A percentile compares a stretch with the other conserved stretches of the same genome.
Evolutionary conservation across 208 protist species (phyloP).

Genomic region (Acanthamoeba sp.): DNA sequence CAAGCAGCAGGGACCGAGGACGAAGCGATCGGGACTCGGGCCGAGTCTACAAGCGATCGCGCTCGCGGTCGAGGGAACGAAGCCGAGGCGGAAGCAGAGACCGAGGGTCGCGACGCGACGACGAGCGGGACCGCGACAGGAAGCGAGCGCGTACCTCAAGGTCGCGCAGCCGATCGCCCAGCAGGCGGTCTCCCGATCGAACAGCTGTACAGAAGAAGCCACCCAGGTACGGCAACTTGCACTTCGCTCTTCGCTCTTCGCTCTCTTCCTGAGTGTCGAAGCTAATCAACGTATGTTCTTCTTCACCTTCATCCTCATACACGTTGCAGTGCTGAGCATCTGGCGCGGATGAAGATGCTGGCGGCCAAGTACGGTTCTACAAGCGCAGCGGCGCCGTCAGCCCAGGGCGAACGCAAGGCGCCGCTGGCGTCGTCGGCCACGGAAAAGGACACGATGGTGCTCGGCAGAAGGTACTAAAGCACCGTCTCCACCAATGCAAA

Average conservation of each 20-base stretch:
- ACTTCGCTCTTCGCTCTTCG: background rate
- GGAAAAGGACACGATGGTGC: background rate
- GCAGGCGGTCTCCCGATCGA: background rate
- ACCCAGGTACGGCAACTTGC: slow-evolving; percentile 2
- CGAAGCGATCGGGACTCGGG: background rate
- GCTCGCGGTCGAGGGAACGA: background rate
- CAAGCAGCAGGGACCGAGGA: background rate
- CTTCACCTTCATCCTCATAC: background rate
- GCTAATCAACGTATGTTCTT: background rate
- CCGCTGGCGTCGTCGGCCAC: background rate
- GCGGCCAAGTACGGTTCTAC: background rate
- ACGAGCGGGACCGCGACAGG: slow-evolving; percentile 48
- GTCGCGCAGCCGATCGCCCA: background rate
- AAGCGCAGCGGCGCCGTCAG: background rate
- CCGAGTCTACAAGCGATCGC: background rate
- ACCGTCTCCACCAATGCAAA: too few species aligned
- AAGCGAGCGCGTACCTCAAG: slow-evolving; percentile 41
- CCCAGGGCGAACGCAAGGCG: background rate
- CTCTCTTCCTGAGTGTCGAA: background rate
- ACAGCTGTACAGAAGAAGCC: slow-evolving; percentile 35
- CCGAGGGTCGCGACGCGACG: background rate
- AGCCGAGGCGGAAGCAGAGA: slow-evolving; percentile 37
- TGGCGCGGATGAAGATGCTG: slow-evolving; percentile 16
- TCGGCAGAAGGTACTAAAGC: background rate
- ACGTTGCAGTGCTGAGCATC: background rate